Conservation (phyloP, 257 asterid species). For the Solanum tarijense region DNA sequence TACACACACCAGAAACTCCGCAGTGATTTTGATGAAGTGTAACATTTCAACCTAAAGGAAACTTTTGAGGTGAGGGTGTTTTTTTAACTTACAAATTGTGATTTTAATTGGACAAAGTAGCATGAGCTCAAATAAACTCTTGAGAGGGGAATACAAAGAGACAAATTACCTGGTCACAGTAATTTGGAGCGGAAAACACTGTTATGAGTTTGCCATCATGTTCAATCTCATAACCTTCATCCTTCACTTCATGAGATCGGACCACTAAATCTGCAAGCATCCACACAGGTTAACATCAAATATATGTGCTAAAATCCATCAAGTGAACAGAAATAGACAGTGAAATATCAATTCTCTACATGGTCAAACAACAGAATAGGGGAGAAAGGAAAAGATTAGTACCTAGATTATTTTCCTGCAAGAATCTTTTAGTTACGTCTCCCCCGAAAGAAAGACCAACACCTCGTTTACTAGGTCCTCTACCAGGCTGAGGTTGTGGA, state of each 20-base stretch:
- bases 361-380: neutral
- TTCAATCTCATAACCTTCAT: slow-evolving; percentile 93
- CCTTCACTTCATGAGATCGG: slow-evolving; percentile 99
- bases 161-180: slow-evolving; percentile 85
- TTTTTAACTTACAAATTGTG: neutral
- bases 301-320: neutral
- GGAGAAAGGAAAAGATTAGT: neutral
- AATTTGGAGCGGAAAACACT: slow-evolving; percentile 97
- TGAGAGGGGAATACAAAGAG: slow-evolving; percentile 1
- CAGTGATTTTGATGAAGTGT: neutral
- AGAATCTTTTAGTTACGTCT: slow-evolving; percentile 80
- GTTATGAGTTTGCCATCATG: slow-evolving; percentile 98
- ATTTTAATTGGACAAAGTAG: neutral
- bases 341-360: neutral
- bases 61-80: neutral
- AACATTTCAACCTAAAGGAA: neutral
- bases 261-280: slow-evolving; percentile 71
- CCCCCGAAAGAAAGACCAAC: slow-evolving; percentile 95
- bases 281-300: neutral
- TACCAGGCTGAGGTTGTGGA: slow-evolving; percentile 97
- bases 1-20: neutral
- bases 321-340: neutral
- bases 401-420: slow-evolving; percentile 91
- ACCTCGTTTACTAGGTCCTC: slow-evolving; percentile 99
- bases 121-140: neutral